Evolutionary conservation across 768 basidiomycete genomes (phyloP), one percentile per base, ranked within the genome.

Genomic region (Crepidotus variabilis): DNA sequence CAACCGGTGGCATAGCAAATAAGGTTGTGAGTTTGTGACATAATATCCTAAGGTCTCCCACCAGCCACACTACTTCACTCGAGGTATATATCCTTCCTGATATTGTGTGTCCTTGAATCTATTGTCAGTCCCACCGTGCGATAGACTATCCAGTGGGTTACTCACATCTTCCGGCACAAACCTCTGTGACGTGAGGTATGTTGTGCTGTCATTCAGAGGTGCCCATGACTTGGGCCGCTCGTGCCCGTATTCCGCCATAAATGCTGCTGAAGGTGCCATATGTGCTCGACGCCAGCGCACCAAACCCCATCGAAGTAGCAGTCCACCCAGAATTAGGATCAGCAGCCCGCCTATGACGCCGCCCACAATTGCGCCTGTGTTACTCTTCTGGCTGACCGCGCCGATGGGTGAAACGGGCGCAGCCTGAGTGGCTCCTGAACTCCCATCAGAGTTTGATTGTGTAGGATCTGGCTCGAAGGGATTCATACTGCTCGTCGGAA

Each of bases 251-350:
- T 56, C 63, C 24, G 62, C 62, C 28, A 60, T 58, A 51, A 66
- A 69, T 6, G 63, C 59, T 10, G 67, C 52, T 32, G 66, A 66
- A 0, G 65, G 67, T 5, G 71, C 63, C 1, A 56, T 53, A 34
- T 62, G 62, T 18, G 51, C 52, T 16, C 65, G 61, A 18, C 65
- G 62, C 9, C 70, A 63, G 34, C 61, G 63, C 14, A 47, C 14
- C 1, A 69, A 2, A 59, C 63, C 65, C 48, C 63, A 65, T 11
- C 57, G 50, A 11, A 62, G 4, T 18, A 61, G 35, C 16, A 53
- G 51, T 32, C 52, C 61, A 8, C 65, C 11, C 2, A 67, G 50
- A 14, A 64, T 51, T 10, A 62, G 50, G 16, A 61, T 33, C 3
- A 63, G 49, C 33, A 67, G 53, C 4, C 51, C 57, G 2, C 57